Evolutionary conservation across 2,329 filamentous ascomycete species (phyloP), one percentile per base, ranked within the genome.

Genomic region (Chaetomiaceae sp.): DNA sequence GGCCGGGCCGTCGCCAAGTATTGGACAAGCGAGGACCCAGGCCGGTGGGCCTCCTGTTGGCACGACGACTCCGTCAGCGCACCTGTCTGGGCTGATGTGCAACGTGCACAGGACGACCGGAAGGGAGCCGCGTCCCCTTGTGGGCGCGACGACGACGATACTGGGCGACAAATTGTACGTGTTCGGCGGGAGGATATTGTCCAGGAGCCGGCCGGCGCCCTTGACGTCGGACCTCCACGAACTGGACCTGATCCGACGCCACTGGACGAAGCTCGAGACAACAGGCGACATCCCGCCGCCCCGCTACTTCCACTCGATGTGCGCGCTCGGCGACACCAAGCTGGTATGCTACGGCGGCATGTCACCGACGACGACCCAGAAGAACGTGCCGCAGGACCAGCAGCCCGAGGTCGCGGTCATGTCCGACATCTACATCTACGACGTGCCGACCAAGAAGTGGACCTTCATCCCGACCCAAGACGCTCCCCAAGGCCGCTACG

Each of bases 261-360:
- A 97, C 71, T 99, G 94, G 94, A 90, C 86, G 12, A 96, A 91
- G 68, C 69, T 97, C 22, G 89, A 95, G 49, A 85, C 89, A 0
- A 80, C 77, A 25, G 94, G 94, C 40, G 91, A 97, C 64, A 75
- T 95, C 34, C 94, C 94, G 1, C 88, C 91, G 2, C 90, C 94
- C 8, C 83, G 94, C 57, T 99, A 99, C 69, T 99, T 99, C 61
- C 94, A 99, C 74, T 97, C 91, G 59, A 88, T 97, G 69, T 99
- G 94, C 68, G 82, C 89, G 1, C 74, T 99, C 2, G 94, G 94
- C 20, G 94, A 97, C 67, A 92, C 90, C 3, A 99, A 97, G 70
- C 79, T 99, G 69, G 92, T 99, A 3, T 97, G 92, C 71, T 99
- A 97, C 70, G 94, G 94, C 54, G 94, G 94, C 62, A 99, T 99